Evolutionary conservation across 192 early-diverging fungal genomes (phyloP), one percentile per base, ranked within the genome.

Genomic region (Linnemannia exigua): DNA sequence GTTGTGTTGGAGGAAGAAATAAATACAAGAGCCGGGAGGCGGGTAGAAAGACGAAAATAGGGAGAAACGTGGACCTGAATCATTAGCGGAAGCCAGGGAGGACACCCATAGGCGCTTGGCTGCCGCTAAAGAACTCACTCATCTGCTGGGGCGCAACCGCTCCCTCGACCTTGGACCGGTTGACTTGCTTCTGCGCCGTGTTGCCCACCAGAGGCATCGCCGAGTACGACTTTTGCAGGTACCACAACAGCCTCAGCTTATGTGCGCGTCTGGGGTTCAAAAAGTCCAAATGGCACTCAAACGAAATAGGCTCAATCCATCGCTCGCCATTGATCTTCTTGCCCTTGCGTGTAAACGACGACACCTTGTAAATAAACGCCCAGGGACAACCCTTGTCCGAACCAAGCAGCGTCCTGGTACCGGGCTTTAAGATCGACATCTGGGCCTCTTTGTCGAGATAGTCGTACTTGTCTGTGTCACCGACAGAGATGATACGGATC

Each of bases 391-490:
- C 84, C 35, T 82, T 79, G 35, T 89, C 88, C 22, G 88, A 87
- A 19, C 82, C 88, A 2, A 89, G 52, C 52, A 89, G 41, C 11
- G 88, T 87, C 70, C 84, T 61, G 7, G 78, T 79, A 12, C 88
- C 88, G 20, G 84, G 84, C 50, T 87, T 85, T n/a, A 87, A 37
- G 54, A 89, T 79, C 50, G 88, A 68, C 73, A 89, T 83, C 16
- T 76, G 77, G 17, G 84, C 88, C 38, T 84, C 88, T 75, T 89
- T 89, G 46, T 89, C 88, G n/a, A 89, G 52, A 68, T 89, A 89
- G 19, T 89, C 88, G n/a, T 77, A 87, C 35, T 79, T 80, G 69
- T 89, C 79, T 14, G 82, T 81, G n/a, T 82, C 74, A 20, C 88
- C 88, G 6, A 89, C 77, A 25, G 88, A 87, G 66, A 89, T 89